Evolutionary conservation across 176 grass and related monocot genomes (phyloP), one percentile per base, ranked within the genome.

Genomic region (Coix lacrymajobi): DNA sequence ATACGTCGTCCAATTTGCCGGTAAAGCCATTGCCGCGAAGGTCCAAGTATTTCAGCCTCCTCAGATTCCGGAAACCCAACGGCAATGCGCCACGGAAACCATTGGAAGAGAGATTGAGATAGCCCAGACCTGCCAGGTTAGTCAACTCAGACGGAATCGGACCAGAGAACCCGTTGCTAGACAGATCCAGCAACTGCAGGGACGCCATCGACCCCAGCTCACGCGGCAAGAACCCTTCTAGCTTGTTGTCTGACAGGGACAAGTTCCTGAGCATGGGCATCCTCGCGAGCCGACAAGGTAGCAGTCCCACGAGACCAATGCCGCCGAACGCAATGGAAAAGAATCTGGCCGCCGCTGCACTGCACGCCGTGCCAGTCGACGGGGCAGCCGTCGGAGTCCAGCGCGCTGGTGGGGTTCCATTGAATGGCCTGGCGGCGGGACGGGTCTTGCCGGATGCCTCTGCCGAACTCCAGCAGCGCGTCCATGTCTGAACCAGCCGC

Each of bases 41-140:
- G 31, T 11, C 5, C 43, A 56, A 16, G 56, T 91, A 98, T 79
- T 91, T 87, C 56, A 98, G 17, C 48, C 81, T 91, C 46, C 69
- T 88, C 60, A 98, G 66, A 57, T 93, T 92, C 41, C 81, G 79
- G 65, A 95, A 89, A 39, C 79, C 90, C 38, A 70, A 15, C 16
- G 88, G 96, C 56, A 37, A 75, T 76, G 31, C 34, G 29, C 61
- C 90, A 46, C 51, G 75, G 56, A 98, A 91, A 77, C 2, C 62
- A 79, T 98, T 97, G 45, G 70, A 87, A 12, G 95, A 93, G 67
- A 97, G 92, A 40, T 97, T 93, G 63, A 97, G 74, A 38, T 85
- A 82, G 0, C 86, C 86, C 75, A 97, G 52, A 38, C 54, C 89
- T 20, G 71, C 56, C 45, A 94, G 58, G 64, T 85, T 91, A 28